Percentiles rank a stretch among this genome's conserved stretches.
Conservation (phyloP, 495 filamentous ascomycete genomes). For the Darksidea phi region DNA sequence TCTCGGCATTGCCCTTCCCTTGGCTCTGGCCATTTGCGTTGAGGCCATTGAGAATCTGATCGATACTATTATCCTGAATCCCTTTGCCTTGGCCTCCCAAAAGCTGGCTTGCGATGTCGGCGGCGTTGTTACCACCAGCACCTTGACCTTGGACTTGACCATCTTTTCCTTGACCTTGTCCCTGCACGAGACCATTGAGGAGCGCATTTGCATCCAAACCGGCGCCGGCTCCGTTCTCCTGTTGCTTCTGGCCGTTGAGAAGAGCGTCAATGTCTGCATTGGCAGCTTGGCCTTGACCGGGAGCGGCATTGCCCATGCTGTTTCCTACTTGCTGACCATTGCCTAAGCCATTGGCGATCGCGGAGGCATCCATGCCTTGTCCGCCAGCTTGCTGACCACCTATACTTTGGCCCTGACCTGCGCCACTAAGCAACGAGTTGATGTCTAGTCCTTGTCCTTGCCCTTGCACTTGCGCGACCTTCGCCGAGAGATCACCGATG, state of each 20-base stretch:
- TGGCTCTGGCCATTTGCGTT: not conserved
- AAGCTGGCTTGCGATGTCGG: not conserved
- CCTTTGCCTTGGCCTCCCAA: constrained; percentile 3
- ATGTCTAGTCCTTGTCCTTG: constrained; percentile 3
- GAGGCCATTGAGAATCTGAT: not conserved
- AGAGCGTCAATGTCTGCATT: constrained; percentile 1
- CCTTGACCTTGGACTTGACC: not conserved
- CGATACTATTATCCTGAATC: not conserved
- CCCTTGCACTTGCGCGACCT: not conserved
- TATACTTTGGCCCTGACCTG: not conserved
- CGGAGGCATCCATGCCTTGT: not conserved
- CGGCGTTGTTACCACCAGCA: not conserved
- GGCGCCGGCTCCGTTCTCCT: not conserved
- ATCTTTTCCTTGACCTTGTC: not conserved
- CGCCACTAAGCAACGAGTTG: not conserved
- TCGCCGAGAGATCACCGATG: not conserved
- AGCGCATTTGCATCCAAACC: not conserved
- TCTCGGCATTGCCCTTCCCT: constrained; percentile 11
- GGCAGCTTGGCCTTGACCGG: not conserved
- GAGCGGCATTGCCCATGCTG: too few relatives aligned
- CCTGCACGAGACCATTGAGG: not conserved
- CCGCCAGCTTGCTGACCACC: constrained; percentile 1
- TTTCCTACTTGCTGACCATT: not conserved
- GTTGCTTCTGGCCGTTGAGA: not conserved
- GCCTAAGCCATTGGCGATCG: constrained; percentile 2